Evolutionary conservation across 2,329 filamentous ascomycete species (phyloP), one percentile per base, ranked within the genome.

Genomic region (Hyphodiscus sp.): DNA sequence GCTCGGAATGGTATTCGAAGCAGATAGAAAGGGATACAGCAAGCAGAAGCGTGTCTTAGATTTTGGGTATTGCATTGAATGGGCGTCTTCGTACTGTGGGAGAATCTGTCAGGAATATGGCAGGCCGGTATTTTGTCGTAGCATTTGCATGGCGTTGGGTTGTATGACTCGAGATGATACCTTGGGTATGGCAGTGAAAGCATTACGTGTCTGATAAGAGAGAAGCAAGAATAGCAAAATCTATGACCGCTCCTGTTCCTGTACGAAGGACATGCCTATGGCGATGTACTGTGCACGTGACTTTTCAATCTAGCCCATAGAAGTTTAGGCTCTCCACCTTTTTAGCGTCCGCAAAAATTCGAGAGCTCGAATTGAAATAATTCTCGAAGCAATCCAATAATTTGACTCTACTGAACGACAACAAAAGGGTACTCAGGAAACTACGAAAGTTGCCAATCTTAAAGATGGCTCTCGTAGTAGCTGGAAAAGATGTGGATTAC

Each of bases 401-500:
- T 11, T 29, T 10, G 23, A n/a, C 16, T 26, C 45, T 15, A 46
- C 16, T n/a, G 19, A 20, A 20, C 19, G 11, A 46, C 45, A 11
- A 26, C 26, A 20, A 29, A 20, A 46, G 45, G 45, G 20, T 16
- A 46, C 2, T 23, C 10, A 26, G 42, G 19, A 46, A 29, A 46
- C 45, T 46, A n/a, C 20, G 45, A 20, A 45, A 46, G 10, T 20
- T 26, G 47, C 52, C 53, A 56, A 56, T 60, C 51, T 54, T 59
- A 59, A 66, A 60, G 49, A 73, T 73, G 68, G 66, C 69, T 55
- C 77, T 81, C 74, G 79, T 76, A 57, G 69, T 74, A 62, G 61
- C 69, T 49, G 70, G 70, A 61, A 71, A 74, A 65, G 85, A 87
- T 69, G 80, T 82, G 67, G 87, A 92, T 67, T 89, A 89, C 72